Percentiles rank a stretch among this genome's conserved stretches.
Evolutionary conservation across 2,329 filamentous ascomycete genomes (phyloP).

Genomic region (Colletotrichum sp.): DNA sequence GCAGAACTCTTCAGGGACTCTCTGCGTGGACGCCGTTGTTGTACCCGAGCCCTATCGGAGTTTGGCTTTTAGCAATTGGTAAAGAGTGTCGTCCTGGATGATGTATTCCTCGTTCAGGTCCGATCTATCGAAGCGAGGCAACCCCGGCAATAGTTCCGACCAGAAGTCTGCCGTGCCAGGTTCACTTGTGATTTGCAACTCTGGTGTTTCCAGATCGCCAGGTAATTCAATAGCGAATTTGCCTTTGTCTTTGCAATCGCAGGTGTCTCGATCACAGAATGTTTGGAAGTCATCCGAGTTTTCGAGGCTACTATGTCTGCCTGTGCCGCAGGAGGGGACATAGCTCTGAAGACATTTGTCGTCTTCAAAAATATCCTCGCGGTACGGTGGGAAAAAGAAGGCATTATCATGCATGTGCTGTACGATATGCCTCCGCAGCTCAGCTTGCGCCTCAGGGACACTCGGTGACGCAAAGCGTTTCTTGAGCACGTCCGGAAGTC

Average conservation of each 20-base stretch:
- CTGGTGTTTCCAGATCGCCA: too few species aligned
- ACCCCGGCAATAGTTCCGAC: fast-evolving
- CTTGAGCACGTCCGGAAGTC: background rate
- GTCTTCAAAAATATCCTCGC: background rate
- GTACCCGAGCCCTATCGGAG: too few species aligned
- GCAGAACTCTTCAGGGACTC: too few species aligned
- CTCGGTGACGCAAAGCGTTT: background rate
- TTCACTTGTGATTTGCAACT: fast-evolving
- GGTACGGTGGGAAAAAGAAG: background rate
- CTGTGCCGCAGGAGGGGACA: too few species aligned
- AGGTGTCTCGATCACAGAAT: fast-evolving
- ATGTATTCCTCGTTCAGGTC: too few species aligned
- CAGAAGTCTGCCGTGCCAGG: too few species aligned
- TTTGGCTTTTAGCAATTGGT: too few species aligned
- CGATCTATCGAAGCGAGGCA: too few species aligned
- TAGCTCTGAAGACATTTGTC: too few species aligned
- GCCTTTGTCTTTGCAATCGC: background rate
- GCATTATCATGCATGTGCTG: background rate
- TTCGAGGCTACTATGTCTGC: too few species aligned
- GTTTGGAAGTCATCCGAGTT: fast-evolving
- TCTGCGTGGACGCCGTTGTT: too few species aligned
- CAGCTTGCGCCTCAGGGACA: background rate
- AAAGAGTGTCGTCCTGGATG: too few species aligned
- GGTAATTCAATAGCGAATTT: fast-evolving
- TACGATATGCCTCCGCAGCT: background rate